Base-by-base conservation (phyloP, 2,329 filamentous ascomycete genomes). In the Arachnopeziza araneosa region DNA sequence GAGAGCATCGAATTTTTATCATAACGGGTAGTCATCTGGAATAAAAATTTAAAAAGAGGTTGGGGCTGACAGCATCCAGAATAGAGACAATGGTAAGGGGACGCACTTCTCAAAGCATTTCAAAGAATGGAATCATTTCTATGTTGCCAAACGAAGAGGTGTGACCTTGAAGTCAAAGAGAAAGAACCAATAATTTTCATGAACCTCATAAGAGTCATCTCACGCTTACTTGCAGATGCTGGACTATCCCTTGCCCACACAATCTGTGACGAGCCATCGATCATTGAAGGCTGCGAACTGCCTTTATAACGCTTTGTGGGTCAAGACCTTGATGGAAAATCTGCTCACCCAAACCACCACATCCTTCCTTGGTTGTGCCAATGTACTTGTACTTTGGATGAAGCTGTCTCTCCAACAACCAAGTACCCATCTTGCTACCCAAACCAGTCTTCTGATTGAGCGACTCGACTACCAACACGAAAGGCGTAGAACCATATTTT, bases 381-480 rank as follows among this genome's bases (percentile, higher is more conserved):
- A 76, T 70, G 1, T 70, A 64, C 63, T 71, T 71, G 63, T 70
- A 76, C 65, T 72, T 74, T 3, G 74, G 74, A 2, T 69, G 73
- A 17, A 75, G 66, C 21, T 72, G 70, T 54, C 74, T 69, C 63
- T 74, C 72, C 22, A 76, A 65, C 8, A 76, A 63, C 32, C 73
- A 70, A 2, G 70, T 71, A 9, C 74, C 74, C 14, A 75, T 63
- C 24, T 73, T 71, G 55, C 72, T 74, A 8, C 74, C 74, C 9
- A 76, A 67, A 44, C 73, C 73, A 4, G 74, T 76, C 71, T 75
- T 75, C 65, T 75, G 73, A 5, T 73, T 71, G 50, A 75, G 68
- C 0, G 72, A 73, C 63, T 76, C 74, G 7, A 75, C 67, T 1
- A 75, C 73, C 21, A 76, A 52, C 6, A 76, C 72, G 58, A 76